phyloP scores from a whole-genome alignment of 176 grass and related monocot genomes.

The Hsuehochloa calcarea region DNA sequence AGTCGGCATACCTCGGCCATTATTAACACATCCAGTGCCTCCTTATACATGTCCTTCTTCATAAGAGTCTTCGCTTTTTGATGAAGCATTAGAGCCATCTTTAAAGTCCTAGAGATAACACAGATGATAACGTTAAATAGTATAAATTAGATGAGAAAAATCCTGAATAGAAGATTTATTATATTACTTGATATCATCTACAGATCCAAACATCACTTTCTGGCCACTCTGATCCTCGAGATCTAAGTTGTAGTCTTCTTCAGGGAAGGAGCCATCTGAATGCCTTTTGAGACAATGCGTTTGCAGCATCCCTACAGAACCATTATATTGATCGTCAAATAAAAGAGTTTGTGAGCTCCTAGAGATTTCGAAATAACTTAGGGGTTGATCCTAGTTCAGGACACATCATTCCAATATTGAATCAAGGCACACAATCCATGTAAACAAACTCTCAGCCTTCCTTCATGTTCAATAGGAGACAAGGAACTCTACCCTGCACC shows the following conservation, averaged over 20 bases:
- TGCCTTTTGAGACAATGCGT: conserved; percentile 84
- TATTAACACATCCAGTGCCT: conserved; percentile 79
- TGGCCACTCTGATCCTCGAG: conserved; percentile 94
- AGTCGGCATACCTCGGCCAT: conserved; percentile 70
- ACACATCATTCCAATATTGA: background rate
- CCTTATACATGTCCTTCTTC: conserved; percentile 58
- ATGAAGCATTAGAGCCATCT: conserved; percentile 93
- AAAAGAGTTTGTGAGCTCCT: background rate
- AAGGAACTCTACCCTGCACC: background rate
- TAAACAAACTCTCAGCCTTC: background rate
- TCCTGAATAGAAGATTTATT: background rate
- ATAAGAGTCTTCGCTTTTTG: conserved; percentile 81
- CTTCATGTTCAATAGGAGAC: background rate
- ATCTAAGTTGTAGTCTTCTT: conserved; percentile 81
- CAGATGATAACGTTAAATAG: conserved; percentile 2
- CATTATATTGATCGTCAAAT: background rate
- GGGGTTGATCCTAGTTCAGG: background rate
- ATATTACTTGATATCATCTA: conserved; percentile 75
- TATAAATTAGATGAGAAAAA: background rate
- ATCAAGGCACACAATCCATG: background rate
- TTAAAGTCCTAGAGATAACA: conserved; percentile 59
- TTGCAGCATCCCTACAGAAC: conserved; percentile 66
- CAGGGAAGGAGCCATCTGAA: conserved; percentile 74
- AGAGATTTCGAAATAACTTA: background rate
- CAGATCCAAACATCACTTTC: conserved; percentile 83